phyloP scores from a whole-genome alignment of 257 asterid genomes.

The Rubia yunnanensis region DNA sequence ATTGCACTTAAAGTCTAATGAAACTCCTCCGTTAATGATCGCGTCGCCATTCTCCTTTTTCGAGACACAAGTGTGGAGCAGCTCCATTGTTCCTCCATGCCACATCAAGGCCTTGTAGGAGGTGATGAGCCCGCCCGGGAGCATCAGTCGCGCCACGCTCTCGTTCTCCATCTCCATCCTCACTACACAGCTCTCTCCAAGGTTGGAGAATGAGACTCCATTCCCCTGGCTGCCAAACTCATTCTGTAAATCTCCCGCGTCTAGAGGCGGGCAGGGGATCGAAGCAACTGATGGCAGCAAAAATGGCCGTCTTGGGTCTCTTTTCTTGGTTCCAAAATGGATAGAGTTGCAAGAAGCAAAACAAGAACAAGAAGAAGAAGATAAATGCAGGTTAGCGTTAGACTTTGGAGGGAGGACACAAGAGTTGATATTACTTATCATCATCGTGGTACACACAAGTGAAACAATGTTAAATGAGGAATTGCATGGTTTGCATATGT shows the following conservation, averaged over 20 bases:
- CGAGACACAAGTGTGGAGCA: conserved; percentile 62
- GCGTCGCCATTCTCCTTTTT: conserved; percentile 21
- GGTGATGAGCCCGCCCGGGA: conserved; percentile 71
- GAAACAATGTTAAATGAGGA: background rate
- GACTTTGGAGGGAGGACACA: conserved; percentile 7
- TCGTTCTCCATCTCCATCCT: conserved; percentile 55
- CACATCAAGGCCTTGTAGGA: conserved; percentile 73
- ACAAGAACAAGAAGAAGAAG: background rate
- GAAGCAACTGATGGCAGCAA: conserved; percentile 27
- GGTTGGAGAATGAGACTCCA: conserved; percentile 45
- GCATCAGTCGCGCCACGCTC: conserved; percentile 52
- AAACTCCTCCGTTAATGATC: conserved; percentile 56
- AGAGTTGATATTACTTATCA: conserved; percentile 4
- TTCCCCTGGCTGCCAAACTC: conserved; percentile 36
- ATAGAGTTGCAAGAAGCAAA: conserved; percentile 1
- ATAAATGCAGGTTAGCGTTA: conserved; percentile 8
- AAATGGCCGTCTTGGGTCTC: conserved; percentile 13
- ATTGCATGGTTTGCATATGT: background rate
- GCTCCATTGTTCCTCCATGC: conserved; percentile 63
- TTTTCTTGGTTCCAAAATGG: conserved; percentile 11
- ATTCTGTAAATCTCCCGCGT: conserved; percentile 27
- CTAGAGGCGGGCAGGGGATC: conserved; percentile 18
- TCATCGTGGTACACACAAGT: background rate
- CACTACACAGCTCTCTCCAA: conserved; percentile 37
- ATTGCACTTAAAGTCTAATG: conserved; percentile 33